These are phyloP conservation scores for Grosmannia huntii DNA, from an alignment of 2,329 filamentous ascomycete species.

Conservation along the genomic window DNA sequence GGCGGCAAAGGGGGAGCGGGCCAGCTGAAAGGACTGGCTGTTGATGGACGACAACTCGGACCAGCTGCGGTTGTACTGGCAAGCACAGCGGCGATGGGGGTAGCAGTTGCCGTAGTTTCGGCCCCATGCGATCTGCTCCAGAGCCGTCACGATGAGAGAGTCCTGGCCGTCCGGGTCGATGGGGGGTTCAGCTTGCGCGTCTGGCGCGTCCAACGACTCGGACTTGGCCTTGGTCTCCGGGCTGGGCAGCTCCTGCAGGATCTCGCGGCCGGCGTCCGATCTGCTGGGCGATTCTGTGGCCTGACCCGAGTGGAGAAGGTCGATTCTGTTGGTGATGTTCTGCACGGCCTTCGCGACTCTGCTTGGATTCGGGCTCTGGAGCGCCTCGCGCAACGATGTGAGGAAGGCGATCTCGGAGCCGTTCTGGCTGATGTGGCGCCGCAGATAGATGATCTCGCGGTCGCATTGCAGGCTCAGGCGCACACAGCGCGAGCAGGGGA, in stretches of 20 bases:
- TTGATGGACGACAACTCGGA: conserved; percentile 1
- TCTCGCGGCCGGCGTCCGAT: not conserved
- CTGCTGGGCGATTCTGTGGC: not conserved
- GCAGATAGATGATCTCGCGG: conserved; percentile 11
- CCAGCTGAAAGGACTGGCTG: not conserved
- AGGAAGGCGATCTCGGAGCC: conserved; percentile 12
- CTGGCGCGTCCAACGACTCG: not conserved
- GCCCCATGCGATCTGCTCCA: conserved; percentile 26
- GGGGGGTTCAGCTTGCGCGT: not conserved
- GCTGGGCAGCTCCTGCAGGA: not conserved
- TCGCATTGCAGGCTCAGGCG: conserved; percentile 11
- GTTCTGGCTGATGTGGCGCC: conserved; percentile 11
- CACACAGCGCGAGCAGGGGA: conserved; percentile 11
- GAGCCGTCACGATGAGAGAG: conserved; percentile 18
- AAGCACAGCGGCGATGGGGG: conserved; percentile 12
- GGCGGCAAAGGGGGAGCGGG: not conserved
- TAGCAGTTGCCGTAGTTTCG: conserved; percentile 20
- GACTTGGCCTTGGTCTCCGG: not conserved
- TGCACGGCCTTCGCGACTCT: conserved; percentile 5
- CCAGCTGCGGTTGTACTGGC: conserved; percentile 10
- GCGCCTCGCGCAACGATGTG: conserved; percentile 6
- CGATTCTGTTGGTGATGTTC: conserved; percentile 9
- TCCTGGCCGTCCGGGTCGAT: conserved; percentile 3
- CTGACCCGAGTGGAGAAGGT: conserved; percentile 7
- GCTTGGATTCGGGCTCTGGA: conserved; percentile 1